Percentiles rank a stretch among this genome's conserved stretches.
phyloP scores from a whole-genome alignment of 1,139 yeast genomes.

The Blastobotrys proliferans region DNA sequence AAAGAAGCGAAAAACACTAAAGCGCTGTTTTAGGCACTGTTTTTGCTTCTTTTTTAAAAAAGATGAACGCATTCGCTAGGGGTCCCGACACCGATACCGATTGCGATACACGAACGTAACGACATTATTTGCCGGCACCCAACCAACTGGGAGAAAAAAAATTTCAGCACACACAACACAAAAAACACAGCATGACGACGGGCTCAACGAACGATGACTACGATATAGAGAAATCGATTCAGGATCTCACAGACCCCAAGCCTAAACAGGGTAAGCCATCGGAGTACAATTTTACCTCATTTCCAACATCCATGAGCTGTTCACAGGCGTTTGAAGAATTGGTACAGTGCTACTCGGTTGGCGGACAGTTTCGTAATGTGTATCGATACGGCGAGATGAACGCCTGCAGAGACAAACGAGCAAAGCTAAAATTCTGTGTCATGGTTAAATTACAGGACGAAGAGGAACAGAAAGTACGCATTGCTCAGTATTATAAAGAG shows the following conservation, averaged over 20 bases:
- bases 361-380: constrained; percentile 80
- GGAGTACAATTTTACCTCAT: constrained; percentile 20
- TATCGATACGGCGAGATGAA: constrained; percentile 79
- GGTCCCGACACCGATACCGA: no score
- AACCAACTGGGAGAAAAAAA: no score
- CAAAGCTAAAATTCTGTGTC: constrained; percentile 78
- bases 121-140: no score
- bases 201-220: constrained; percentile 1
- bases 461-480: constrained; percentile 44
- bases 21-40: no score
- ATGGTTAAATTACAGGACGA: constrained; percentile 49
- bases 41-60: no score
- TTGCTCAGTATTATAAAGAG: constrained; percentile 68
- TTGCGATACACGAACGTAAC: no score
- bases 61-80: no score
- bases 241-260: background rate
- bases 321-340: constrained; percentile 84
- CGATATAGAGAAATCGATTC: constrained; percentile 5
- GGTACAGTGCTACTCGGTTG: constrained; percentile 79
- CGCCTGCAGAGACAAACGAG: constrained; percentile 63
- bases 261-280: background rate
- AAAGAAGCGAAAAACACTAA: no score
- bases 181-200: no score
- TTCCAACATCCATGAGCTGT: constrained; percentile 52
- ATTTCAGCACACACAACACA: no score